Conservation (phyloP, 1,284 basidiomycete genomes). For the Cutaneotrichosporon arboriforme region DNA sequence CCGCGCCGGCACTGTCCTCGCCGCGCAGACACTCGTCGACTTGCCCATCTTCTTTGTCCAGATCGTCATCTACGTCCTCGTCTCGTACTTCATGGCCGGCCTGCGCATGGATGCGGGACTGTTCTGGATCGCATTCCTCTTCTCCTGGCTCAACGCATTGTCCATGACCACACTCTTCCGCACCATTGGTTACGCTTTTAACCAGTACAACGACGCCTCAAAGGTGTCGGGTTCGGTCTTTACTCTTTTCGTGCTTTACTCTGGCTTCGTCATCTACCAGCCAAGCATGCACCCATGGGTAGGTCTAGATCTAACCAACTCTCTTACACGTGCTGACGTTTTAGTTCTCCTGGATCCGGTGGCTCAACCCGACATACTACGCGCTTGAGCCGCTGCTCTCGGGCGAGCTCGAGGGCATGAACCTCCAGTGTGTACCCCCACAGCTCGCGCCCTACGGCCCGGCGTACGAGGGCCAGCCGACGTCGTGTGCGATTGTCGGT, state of each 20-base stretch:
- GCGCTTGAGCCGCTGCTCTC: constrained; percentile 31
- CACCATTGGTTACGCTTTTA: constrained; percentile 37
- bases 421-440: constrained; percentile 42
- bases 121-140: constrained; percentile 44
- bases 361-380: constrained; percentile 38
- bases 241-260: constrained; percentile 31
- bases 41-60: constrained; percentile 47
- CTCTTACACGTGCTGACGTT: too few relatives aligned
- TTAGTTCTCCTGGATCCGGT: constrained; percentile 18
- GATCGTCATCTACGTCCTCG: constrained; percentile 44
- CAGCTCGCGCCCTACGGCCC: constrained; percentile 47
- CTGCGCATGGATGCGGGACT: constrained; percentile 26
- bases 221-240: constrained; percentile 39
- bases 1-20: constrained; percentile 48
- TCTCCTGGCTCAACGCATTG: constrained; percentile 28
- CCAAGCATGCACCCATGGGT: constrained; percentile 36
- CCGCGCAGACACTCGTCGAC: constrained; percentile 63
- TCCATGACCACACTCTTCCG: constrained; percentile 39
- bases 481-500: constrained; percentile 47
- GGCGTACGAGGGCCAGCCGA: constrained; percentile 28
- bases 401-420: constrained; percentile 50
- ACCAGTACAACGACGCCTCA: constrained; percentile 42
- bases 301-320: too few relatives aligned
- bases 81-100: constrained; percentile 43
- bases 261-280: constrained; percentile 39